These are phyloP conservation scores for Alloteropsis semialata DNA, from an alignment of 176 grass and related monocot genomes.

Conservation along the genomic window DNA sequence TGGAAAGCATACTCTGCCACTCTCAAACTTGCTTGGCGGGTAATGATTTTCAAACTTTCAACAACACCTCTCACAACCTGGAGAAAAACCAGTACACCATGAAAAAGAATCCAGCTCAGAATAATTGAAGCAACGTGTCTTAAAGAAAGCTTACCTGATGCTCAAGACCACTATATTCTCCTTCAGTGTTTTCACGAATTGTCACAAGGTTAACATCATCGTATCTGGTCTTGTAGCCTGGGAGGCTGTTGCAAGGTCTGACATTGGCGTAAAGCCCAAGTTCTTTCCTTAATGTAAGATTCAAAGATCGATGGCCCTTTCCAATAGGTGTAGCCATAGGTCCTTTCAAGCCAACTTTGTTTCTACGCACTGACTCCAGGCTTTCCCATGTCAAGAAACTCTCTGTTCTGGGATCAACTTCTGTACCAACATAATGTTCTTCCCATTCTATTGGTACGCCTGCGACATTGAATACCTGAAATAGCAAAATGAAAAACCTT, in stretches of 20 bases:
- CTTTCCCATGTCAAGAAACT: slow-evolving; percentile 98
- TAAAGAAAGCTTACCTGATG: slow-evolving; percentile 65
- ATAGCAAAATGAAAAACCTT: slow-evolving; percentile 16
- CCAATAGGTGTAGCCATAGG: slow-evolving; percentile 99
- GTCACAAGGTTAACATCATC: slow-evolving; percentile 96
- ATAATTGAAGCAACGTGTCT: neutral
- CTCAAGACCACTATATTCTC: slow-evolving; percentile 98
- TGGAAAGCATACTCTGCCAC: slow-evolving; percentile 99
- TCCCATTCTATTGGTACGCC: slow-evolving; percentile 92
- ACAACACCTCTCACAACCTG: slow-evolving; percentile 98
- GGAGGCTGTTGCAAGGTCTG: slow-evolving; percentile 91
- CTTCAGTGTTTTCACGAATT: slow-evolving; percentile 97
- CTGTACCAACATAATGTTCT: slow-evolving; percentile 84
- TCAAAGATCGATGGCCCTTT: slow-evolving; percentile 95
- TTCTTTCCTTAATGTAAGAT: slow-evolving; percentile 95
- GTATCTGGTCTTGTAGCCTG: slow-evolving; percentile 92
- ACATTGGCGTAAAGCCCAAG: slow-evolving; percentile 94
- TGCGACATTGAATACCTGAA: slow-evolving; percentile 87
- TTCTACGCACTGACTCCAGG: slow-evolving; percentile 81
- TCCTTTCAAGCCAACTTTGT: slow-evolving; percentile 94
- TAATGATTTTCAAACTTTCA: slow-evolving; percentile 99
- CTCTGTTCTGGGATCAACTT: slow-evolving; percentile 92
- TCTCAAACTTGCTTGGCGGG: slow-evolving; percentile 91
- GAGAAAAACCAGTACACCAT: slow-evolving; percentile 3
- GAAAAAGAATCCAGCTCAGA: slow-evolving; percentile 19